A percentile compares a stretch with the other conserved stretches of the same genome.
phyloP scores from a whole-genome alignment of 768 basidiomycete genomes.

The Phylloporus rhodoxanthus region DNA sequence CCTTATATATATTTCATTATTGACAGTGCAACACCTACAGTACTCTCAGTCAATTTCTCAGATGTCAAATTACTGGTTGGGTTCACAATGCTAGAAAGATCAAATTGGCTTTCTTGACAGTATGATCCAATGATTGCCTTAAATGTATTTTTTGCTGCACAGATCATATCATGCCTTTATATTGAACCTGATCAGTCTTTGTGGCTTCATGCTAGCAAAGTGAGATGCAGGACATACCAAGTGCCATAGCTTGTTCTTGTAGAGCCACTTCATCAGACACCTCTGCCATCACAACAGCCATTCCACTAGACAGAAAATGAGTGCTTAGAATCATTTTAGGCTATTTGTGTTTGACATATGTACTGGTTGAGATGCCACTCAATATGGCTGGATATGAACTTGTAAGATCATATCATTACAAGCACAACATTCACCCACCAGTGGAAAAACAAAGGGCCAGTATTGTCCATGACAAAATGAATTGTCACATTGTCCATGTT shows the following conservation, averaged over 20 bases:
- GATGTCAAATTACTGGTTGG: neutral
- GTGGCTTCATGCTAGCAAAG: neutral
- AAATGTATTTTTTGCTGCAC: neutral
- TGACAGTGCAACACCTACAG: too few relatives aligned
- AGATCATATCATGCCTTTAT: neutral
- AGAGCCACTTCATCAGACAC: neutral
- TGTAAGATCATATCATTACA: neutral
- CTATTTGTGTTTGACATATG: neutral
- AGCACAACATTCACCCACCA: constrained; percentile 14
- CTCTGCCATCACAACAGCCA: constrained; percentile 3
- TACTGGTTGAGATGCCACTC: constrained; percentile 5
- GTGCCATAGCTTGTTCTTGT: neutral
- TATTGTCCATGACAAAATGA: constrained; percentile 56
- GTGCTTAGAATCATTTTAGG: neutral
- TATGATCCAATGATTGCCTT: neutral
- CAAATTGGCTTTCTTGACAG: neutral
- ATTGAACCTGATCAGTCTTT: neutral
- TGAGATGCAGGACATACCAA: neutral
- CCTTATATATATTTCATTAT: too few relatives aligned
- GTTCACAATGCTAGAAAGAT: neutral
- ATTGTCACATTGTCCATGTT: constrained; percentile 44
- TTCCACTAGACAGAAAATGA: neutral
- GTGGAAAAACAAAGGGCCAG: constrained; percentile 52
- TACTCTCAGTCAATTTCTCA: neutral
- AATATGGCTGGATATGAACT: constrained; percentile 1